Percentiles rank a stretch among this genome's conserved stretches.
Evolutionary conservation across 2,329 filamentous ascomycete genomes (phyloP).

Genomic region (Cladosporium sp.): DNA sequence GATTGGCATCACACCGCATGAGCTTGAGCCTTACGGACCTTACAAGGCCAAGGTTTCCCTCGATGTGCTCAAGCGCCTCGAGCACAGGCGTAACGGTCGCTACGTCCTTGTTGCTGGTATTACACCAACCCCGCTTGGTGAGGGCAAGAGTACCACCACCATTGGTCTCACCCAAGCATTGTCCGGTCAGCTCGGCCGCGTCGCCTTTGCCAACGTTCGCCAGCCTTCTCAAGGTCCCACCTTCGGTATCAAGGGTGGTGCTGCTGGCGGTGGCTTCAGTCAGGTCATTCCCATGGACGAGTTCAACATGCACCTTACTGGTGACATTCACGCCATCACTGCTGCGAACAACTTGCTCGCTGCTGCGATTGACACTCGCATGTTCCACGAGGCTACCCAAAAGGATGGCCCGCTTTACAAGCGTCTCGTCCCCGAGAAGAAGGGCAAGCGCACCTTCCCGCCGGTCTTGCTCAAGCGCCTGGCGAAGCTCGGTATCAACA

Average conservation of each 20-base stretch:
- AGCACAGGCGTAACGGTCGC: slow-evolving; percentile 81
- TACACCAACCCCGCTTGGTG: slow-evolving; percentile 91
- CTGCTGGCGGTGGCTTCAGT: slow-evolving; percentile 94
- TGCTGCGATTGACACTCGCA: slow-evolving; percentile 93
- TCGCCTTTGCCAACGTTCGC: slow-evolving; percentile 94
- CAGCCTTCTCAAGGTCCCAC: slow-evolving; percentile 97
- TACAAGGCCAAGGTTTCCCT: slow-evolving; percentile 96
- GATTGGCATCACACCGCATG: slow-evolving; percentile 79
- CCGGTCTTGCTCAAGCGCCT: slow-evolving; percentile 90
- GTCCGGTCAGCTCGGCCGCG: slow-evolving; percentile 78
- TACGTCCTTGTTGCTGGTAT: slow-evolving; percentile 95
- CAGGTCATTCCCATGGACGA: slow-evolving; percentile 99
- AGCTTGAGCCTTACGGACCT: slow-evolving; percentile 90
- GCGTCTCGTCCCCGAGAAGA: slow-evolving; percentile 83
- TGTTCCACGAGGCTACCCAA: slow-evolving; percentile 96
- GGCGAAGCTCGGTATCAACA: slow-evolving; percentile 93
- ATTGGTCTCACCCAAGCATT: slow-evolving; percentile 93
- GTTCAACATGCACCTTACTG: slow-evolving; percentile 96
- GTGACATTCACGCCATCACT: slow-evolving; percentile 95
- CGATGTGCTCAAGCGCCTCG: slow-evolving; percentile 72
- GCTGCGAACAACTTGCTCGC: slow-evolving; percentile 96
- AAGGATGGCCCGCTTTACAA: slow-evolving; percentile 85
- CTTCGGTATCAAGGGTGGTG: slow-evolving; percentile 98
- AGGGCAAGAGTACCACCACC: slow-evolving; percentile 97
- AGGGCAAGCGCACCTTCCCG: slow-evolving; percentile 80